Conservation (phyloP, 1,284 basidiomycete species). For the Malassezia nana region DNA sequence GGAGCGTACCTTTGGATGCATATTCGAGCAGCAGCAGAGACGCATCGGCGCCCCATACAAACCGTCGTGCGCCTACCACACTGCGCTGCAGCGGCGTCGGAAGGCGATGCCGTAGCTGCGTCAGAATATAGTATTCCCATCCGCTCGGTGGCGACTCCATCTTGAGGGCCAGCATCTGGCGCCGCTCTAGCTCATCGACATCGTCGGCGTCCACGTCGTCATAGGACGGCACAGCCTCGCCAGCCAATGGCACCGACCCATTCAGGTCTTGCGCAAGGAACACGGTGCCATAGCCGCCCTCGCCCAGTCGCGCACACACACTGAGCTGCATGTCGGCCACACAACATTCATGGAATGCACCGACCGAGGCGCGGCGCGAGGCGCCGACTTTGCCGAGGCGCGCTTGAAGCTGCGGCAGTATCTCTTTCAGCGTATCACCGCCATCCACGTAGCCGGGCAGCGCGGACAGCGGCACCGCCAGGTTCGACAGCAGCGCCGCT, state of each 20-base stretch:
- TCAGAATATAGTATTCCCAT: constrained; percentile 88
- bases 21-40: constrained; percentile 80
- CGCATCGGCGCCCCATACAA: constrained; percentile 58
- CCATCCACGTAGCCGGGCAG: constrained; percentile 60
- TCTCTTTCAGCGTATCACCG: constrained; percentile 51
- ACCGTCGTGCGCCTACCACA: constrained; percentile 33
- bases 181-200: constrained; percentile 56
- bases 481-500: constrained; percentile 57
- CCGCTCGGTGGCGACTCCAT: constrained; percentile 76
- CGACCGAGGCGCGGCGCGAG: constrained; percentile 7
- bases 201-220: constrained; percentile 58
- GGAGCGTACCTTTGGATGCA: constrained; percentile 79
- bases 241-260: constrained; percentile 18
- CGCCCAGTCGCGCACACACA: constrained; percentile 77
- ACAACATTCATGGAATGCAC: constrained; percentile 31
- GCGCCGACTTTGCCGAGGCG: background rate
- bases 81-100: constrained; percentile 18
- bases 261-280: constrained; percentile 60
- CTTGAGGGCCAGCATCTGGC: constrained; percentile 70
- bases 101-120: constrained; percentile 57
- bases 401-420: constrained; percentile 57
- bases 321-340: constrained; percentile 56
- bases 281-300: constrained; percentile 91
- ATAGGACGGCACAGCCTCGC: constrained; percentile 39
- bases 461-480: constrained; percentile 55